Conservation (phyloP, 1,284 basidiomycete genomes). For the Cutaneotrichosporon spelunceum region DNA sequence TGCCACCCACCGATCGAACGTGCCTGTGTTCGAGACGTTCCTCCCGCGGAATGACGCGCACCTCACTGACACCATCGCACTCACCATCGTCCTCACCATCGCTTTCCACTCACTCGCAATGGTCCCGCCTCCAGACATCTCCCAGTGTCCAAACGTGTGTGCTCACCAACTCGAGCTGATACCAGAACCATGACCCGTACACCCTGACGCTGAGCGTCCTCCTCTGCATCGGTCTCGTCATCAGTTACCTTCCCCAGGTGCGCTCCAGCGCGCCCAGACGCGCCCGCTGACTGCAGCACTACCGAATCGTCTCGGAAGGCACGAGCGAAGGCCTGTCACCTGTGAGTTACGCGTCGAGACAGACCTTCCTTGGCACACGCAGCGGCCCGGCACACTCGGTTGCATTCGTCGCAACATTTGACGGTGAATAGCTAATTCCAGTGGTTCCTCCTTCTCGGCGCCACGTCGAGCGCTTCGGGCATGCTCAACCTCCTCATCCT, state of each 20-base stretch:
- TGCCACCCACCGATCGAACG: not conserved
- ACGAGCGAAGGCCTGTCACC: slow-evolving; percentile 87
- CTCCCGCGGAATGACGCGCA: not conserved
- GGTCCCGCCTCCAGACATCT: slow-evolving; percentile 4
- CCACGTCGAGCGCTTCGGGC: slow-evolving; percentile 73
- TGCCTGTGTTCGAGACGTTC: not conserved
- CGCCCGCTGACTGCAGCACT: slow-evolving; percentile 20
- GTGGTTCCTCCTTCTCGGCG: slow-evolving; percentile 89
- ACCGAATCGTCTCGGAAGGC: slow-evolving; percentile 55
- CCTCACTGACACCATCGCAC: not conserved
- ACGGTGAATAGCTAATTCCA: slow-evolving; percentile 22
- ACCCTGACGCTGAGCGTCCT: slow-evolving; percentile 68
- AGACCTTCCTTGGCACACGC: not conserved
- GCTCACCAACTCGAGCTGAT: slow-evolving; percentile 10
- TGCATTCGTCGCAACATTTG: too few species aligned
- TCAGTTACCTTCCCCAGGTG: slow-evolving; percentile 87
- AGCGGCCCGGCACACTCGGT: too few species aligned
- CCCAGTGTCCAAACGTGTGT: slow-evolving; percentile 24
- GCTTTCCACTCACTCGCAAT: not conserved
- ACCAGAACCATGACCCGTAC: slow-evolving; percentile 25
- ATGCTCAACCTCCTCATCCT: slow-evolving; percentile 86
- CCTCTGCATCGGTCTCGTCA: slow-evolving; percentile 73
- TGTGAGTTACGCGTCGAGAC: slow-evolving; percentile 23
- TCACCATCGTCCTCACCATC: not conserved
- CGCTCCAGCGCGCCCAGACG: slow-evolving; percentile 23